phyloP scores from a whole-genome alignment of 257 asterid species.

The Verbena officinalis region DNA sequence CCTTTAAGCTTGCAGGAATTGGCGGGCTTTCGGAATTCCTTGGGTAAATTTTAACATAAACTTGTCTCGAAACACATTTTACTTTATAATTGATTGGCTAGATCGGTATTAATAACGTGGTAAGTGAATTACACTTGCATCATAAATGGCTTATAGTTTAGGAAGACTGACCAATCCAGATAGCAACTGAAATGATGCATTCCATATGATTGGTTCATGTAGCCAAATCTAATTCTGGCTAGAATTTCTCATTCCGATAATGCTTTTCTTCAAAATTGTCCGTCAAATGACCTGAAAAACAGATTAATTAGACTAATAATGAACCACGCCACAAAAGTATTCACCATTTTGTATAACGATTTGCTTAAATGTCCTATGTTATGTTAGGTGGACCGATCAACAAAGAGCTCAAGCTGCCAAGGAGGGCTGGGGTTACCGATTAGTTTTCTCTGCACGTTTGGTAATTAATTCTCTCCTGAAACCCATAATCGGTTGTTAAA shows the following conservation, averaged over 20 bases:
- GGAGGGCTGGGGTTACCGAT: slow-evolving; percentile 90
- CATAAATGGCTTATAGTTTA: too few relatives aligned
- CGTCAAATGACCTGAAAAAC: not conserved
- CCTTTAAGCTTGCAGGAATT: slow-evolving; percentile 95
- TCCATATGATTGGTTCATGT: too few relatives aligned
- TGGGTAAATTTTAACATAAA: slow-evolving; percentile 53
- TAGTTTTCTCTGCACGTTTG: slow-evolving; percentile 86
- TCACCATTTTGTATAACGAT: not conserved
- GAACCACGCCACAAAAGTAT: not conserved
- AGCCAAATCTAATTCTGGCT: too few relatives aligned
- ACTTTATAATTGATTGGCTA: too few relatives aligned
- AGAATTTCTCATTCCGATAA: not conserved
- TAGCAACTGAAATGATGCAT: too few relatives aligned
- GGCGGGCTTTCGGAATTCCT: slow-evolving; percentile 96
- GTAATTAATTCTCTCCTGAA: slow-evolving; percentile 37
- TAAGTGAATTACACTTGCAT: too few relatives aligned
- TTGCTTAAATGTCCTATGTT: slow-evolving; percentile 14
- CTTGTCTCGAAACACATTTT: not conserved
- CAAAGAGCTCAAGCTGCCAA: slow-evolving; percentile 92
- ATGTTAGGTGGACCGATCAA: slow-evolving; percentile 90
- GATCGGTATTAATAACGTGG: too few relatives aligned
- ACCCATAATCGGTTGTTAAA: not conserved
- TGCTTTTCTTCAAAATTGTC: not conserved
- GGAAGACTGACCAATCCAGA: too few relatives aligned
- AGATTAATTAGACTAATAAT: not conserved